Evolutionary conservation across 75 land plant genomes (phyloP).

Genomic region (Isoetes taiwanensis): DNA sequence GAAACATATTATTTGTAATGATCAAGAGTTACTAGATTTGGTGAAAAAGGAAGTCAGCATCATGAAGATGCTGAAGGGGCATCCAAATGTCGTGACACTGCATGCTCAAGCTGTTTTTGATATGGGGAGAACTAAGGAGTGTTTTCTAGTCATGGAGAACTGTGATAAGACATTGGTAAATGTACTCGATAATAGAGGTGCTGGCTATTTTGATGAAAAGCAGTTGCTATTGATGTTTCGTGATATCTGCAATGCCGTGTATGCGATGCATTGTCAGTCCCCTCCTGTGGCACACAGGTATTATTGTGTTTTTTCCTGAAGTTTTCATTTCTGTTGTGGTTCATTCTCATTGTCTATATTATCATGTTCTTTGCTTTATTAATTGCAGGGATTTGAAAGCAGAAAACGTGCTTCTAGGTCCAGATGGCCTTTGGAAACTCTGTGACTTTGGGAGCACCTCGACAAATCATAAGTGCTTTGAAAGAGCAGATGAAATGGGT

Average conservation of each 20-base stretch:
- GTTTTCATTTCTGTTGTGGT: neutral
- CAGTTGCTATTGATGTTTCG: slow-evolving; percentile 77
- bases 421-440: slow-evolving; percentile 86
- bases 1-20: slow-evolving; percentile 92
- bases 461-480: slow-evolving; percentile 88
- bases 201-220: slow-evolving; percentile 75
- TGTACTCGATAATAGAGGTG: slow-evolving; percentile 69
- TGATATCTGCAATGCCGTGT: slow-evolving; percentile 92
- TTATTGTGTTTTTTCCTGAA: neutral
- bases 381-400: slow-evolving; percentile 79
- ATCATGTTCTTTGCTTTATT: neutral
- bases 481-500: slow-evolving; percentile 96
- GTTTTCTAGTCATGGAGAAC: slow-evolving; percentile 66
- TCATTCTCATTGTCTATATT: neutral
- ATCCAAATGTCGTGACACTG: slow-evolving; percentile 77
- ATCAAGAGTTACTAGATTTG: slow-evolving; percentile 61
- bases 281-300: slow-evolving; percentile 97
- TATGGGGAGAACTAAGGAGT: slow-evolving; percentile 80
- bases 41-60: slow-evolving; percentile 76
- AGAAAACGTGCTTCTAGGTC: slow-evolving; percentile 76
- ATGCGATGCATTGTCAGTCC: slow-evolving; percentile 85
- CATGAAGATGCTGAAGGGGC: slow-evolving; percentile 62
- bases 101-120: slow-evolving; percentile 55
- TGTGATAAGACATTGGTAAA: slow-evolving; percentile 77
- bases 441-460: slow-evolving; percentile 99